Conservation (phyloP, 441 rosid genomes). For the Biscutella auriculata region DNA sequence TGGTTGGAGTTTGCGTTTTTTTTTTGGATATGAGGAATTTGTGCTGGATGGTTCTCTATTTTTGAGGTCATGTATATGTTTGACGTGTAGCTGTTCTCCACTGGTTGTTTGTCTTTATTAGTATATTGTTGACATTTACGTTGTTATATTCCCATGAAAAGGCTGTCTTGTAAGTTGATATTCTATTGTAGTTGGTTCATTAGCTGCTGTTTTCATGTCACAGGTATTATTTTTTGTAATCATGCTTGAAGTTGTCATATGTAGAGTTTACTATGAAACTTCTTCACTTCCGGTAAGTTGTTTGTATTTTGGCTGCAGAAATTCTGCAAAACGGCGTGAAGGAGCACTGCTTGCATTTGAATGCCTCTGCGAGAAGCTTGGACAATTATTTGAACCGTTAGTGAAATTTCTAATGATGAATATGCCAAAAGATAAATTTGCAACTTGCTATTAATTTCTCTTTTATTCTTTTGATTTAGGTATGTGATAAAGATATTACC, state of each 20-base stretch:
- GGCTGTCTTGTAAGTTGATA: background rate
- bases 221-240: background rate
- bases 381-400: constrained; percentile 97
- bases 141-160: constrained; percentile 5
- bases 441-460: background rate
- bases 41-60: background rate
- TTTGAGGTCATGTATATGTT: background rate
- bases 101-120: background rate
- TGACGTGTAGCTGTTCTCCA: background rate
- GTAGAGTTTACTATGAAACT: background rate
- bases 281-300: background rate
- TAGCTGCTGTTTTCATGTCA: background rate
- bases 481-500: constrained; percentile 95
- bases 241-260: background rate
- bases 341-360: constrained; percentile 95
- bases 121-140: background rate
- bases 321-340: constrained; percentile 89
- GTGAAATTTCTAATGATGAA: constrained; percentile 14
- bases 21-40: background rate
- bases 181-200: background rate
- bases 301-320: constrained; percentile 37
- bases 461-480: constrained; percentile 33
- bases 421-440: constrained; percentile 4
- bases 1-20: background rate
- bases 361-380: constrained; percentile 94